These are phyloP conservation scores for Primulina tabacum DNA, from an alignment of 257 asterid genomes.

Conservation along the genomic window DNA sequence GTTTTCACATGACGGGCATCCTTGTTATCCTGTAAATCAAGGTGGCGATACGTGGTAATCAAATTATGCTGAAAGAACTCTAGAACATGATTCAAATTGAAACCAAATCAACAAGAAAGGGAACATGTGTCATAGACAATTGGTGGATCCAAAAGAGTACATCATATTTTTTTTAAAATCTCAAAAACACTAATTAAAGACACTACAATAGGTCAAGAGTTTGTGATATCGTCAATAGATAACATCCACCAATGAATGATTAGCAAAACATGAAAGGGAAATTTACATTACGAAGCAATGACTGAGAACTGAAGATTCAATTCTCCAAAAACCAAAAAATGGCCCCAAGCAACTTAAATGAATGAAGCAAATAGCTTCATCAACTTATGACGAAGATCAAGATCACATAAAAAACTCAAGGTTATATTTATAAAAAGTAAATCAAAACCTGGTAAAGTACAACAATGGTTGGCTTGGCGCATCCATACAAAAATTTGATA, in stretches of 20 bases:
- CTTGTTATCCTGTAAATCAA: constrained; percentile 69
- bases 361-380: background rate
- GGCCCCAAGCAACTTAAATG: constrained; percentile 3
- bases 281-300: background rate
- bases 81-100: background rate
- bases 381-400: constrained; percentile 5
- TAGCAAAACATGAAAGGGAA: constrained; percentile 3
- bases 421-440: background rate
- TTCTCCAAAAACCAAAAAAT: constrained; percentile 3
- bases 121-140: background rate
- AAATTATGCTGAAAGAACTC: background rate
- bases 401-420: constrained; percentile 11
- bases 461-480: constrained; percentile 84
- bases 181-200: background rate
- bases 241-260: constrained; percentile 15
- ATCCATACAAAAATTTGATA: constrained; percentile 85
- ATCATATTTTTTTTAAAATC: background rate
- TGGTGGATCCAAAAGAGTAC: constrained; percentile 9
- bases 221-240: background rate
- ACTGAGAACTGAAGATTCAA: constrained; percentile 10
- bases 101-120: background rate
- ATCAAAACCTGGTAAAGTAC: constrained; percentile 82
- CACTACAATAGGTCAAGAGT: constrained; percentile 1
- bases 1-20: constrained; percentile 92
- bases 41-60: constrained; percentile 6